These are phyloP conservation scores for Cladosporium oxysporum DNA, from an alignment of 2,329 filamentous ascomycete species.

Conservation along the genomic window DNA sequence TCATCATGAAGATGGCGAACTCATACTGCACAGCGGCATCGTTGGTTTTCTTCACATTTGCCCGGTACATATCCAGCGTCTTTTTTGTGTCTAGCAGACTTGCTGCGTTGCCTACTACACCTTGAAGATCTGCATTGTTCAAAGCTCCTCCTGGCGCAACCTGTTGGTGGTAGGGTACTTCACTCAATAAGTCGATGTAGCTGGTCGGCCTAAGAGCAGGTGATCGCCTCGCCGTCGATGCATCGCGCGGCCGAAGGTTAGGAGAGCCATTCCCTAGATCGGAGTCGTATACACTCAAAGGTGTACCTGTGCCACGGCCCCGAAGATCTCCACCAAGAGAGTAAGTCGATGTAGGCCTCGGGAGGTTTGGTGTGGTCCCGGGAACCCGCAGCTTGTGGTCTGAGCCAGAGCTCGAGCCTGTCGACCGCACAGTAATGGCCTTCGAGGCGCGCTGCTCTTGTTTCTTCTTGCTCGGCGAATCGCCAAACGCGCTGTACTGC, in stretches of 20 bases:
- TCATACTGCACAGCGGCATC: constrained; percentile 91
- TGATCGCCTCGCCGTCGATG: constrained; percentile 56
- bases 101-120: constrained; percentile 81
- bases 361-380: constrained; percentile 46
- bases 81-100: constrained; percentile 88
- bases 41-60: constrained; percentile 95
- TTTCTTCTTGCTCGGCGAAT: constrained; percentile 32
- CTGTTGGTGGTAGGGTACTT: constrained; percentile 77
- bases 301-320: constrained; percentile 55
- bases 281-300: constrained; percentile 48
- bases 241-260: constrained; percentile 47
- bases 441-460: constrained; percentile 35
- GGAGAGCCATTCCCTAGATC: constrained; percentile 42
- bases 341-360: constrained; percentile 73
- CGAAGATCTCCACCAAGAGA: constrained; percentile 72
- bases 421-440: constrained; percentile 34
- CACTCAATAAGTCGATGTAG: constrained; percentile 62
- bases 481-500: constrained; percentile 52
- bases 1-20: constrained; percentile 92
- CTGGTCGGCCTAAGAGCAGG: constrained; percentile 61
- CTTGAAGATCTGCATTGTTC: constrained; percentile 79
- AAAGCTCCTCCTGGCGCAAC: constrained; percentile 64
- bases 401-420: constrained; percentile 34
- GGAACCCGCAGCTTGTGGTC: constrained; percentile 39
- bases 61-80: constrained; percentile 95